Base-by-base conservation (phyloP, 441 rosid species). In the Eruca vesicaria region DNA sequence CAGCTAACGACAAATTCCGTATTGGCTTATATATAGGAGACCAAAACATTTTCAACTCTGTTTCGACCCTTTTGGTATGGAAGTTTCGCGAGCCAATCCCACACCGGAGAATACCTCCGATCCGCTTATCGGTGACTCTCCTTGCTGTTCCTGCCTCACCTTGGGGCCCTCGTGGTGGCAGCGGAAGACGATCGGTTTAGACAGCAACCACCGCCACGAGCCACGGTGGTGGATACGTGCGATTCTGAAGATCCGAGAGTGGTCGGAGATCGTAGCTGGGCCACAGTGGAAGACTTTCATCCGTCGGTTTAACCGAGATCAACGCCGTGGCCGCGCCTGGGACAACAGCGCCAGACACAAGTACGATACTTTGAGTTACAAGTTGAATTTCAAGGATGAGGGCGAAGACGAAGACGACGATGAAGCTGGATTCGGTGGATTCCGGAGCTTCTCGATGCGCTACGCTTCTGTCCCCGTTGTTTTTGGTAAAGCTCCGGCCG, bases 271-370 rank as follows among this genome's bases (percentile, higher is more conserved):
- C 76, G 86, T 86, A 3, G 97, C 94, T 9, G 96, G 98, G 0
- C 93, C 97, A 29, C 84, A 76, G 74, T 93, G 97, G 98, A 93
- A 91, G 82, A 91, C 94, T 20, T 91, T 93, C 75, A 87, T 91
- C 41, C 79, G 96, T 15, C 58, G 88, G 56, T 87, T 93, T 70
- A 88, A 85, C 71, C 68, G 80, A 55, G 72, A 93, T 63, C 83
- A 12, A 48, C 77, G 75, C 56, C 75, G 77, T 12, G 83, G 80
- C 20, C 73, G 70, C 15, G 79, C 23, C 3, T 74, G 81, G 72
- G 84, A 77, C 18, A 86, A 89, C 20, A 77, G 62, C 18, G 61
- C 50, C 18, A 76, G 81, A 59, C 90, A 84, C 78, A 89, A 88
- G 32, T 94, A 94, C 74, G 96, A 91, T 74, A 85, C 91, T 48